Evolutionary conservation across 2,329 filamentous ascomycete genomes (phyloP).

Genomic region (Mycocentrospora acerina): DNA sequence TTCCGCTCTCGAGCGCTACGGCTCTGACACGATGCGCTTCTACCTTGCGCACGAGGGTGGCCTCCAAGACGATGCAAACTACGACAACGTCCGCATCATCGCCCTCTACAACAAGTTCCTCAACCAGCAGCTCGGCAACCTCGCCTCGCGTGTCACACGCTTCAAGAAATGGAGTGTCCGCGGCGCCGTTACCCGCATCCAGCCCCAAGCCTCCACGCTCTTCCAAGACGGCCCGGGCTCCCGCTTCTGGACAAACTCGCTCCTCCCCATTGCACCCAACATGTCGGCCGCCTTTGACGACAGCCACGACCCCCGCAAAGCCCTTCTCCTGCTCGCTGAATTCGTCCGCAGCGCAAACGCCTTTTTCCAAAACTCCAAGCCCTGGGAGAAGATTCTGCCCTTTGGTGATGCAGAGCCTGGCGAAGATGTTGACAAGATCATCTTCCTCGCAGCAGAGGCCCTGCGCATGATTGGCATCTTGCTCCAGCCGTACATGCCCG

Average conservation of each 20-base stretch:
- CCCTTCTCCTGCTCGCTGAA: constrained; percentile 25
- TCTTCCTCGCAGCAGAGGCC: constrained; percentile 74
- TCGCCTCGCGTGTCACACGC: constrained; percentile 69
- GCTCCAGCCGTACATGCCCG: constrained; percentile 87
- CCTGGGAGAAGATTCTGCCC: constrained; percentile 64
- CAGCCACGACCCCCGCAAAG: constrained; percentile 30
- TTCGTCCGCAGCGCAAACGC: constrained; percentile 54
- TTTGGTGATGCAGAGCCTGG: constrained; percentile 31
- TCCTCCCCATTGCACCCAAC: constrained; percentile 34
- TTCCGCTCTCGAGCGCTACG: constrained; percentile 85
- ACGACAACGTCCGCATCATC: constrained; percentile 76
- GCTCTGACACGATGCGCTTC: constrained; percentile 83
- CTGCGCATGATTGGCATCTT: constrained; percentile 80
- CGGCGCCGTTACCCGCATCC: constrained; percentile 54
- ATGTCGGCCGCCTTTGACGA: constrained; percentile 25
- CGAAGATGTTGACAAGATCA: constrained; percentile 44
- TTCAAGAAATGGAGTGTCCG: constrained; percentile 69
- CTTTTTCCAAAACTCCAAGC: constrained; percentile 64
- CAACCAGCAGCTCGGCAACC: constrained; percentile 76
- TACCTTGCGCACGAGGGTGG: constrained; percentile 82
- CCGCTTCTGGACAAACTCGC: constrained; percentile 37
- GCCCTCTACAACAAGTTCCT: constrained; percentile 78
- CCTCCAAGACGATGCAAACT: constrained; percentile 76
- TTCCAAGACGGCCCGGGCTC: constrained; percentile 32
- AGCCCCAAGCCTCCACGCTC: constrained; percentile 25